Conservation (phyloP, 1,139 yeast genomes). For the Pichia sp. region DNA sequence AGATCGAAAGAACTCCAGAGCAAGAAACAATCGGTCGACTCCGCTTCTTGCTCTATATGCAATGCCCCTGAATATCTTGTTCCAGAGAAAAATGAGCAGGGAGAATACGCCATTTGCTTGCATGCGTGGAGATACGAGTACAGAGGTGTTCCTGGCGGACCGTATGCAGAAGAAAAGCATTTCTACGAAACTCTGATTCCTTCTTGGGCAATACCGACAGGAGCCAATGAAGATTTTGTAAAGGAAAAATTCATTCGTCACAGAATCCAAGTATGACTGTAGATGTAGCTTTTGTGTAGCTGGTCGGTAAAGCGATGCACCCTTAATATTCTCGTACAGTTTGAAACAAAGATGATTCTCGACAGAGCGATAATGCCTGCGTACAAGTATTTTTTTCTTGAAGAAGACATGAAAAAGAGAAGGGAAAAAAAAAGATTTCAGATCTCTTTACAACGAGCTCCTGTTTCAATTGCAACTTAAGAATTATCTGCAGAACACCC, state of each 20-base stretch:
- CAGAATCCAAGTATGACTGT: too few species aligned
- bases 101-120: constrained; percentile 45
- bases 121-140: constrained; percentile 45
- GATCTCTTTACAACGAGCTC: not conserved
- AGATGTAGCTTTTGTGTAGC: too few species aligned
- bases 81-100: constrained; percentile 31
- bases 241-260: too few species aligned
- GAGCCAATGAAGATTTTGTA: not conserved
- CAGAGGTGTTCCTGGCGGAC: constrained; percentile 13
- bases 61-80: constrained; percentile 24
- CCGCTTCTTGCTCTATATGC: constrained; percentile 41
- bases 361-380: not conserved
- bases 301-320: too few species aligned
- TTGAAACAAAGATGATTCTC: not conserved
- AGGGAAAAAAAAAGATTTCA: not conserved
- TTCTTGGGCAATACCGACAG: constrained; percentile 1
- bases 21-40: constrained; percentile 10
- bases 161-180: constrained; percentile 22
- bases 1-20: constrained; percentile 9
- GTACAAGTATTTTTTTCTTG: not conserved
- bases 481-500: too few species aligned
- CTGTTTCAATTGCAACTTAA: too few species aligned
- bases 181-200: not conserved
- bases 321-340: too few species aligned
- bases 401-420: not conserved